Evolutionary conservation across 768 basidiomycete species (phyloP).

Genomic region (Leucocoprinus birnbaumii): DNA sequence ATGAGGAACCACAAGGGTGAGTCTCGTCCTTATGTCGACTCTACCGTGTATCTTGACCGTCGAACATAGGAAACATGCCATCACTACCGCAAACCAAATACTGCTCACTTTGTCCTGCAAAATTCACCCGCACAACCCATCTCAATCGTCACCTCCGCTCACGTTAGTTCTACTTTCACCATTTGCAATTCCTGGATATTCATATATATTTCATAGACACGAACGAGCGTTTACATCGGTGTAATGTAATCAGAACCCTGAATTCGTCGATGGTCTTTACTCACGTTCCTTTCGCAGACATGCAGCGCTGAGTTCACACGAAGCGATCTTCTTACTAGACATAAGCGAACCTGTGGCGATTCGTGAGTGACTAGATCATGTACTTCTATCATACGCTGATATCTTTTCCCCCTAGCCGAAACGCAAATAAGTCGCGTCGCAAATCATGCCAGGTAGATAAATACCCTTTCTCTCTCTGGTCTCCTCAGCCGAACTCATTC

Average conservation of each 20-base stretch:
- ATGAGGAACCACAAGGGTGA: slow-evolving; percentile 42
- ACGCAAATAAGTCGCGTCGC: slow-evolving; percentile 51
- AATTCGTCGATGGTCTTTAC: not conserved
- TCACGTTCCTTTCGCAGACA: slow-evolving; percentile 34
- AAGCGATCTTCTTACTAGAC: slow-evolving; percentile 69
- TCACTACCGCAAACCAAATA: slow-evolving; percentile 70
- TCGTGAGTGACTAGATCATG: slow-evolving; percentile 38
- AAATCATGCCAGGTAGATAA: slow-evolving; percentile 59
- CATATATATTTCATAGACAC: slow-evolving; percentile 43
- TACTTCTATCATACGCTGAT: slow-evolving; percentile 13
- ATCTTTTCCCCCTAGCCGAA: slow-evolving; percentile 2
- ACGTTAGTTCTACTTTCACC: slow-evolving; percentile 42
- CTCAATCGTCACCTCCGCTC: slow-evolving; percentile 71
- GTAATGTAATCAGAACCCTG: slow-evolving; percentile 42
- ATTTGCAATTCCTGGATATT: not conserved
- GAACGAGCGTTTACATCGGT: slow-evolving; percentile 62
- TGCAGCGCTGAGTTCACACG: slow-evolving; percentile 71
- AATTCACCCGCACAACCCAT: slow-evolving; percentile 73
- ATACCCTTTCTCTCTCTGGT: not conserved
- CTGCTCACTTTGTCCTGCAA: slow-evolving; percentile 67
- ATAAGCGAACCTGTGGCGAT: slow-evolving; percentile 70
- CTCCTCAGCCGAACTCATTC: slow-evolving; percentile 6
- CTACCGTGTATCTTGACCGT: slow-evolving; percentile 32
- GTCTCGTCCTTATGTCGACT: slow-evolving; percentile 7
- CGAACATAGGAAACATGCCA: slow-evolving; percentile 56